Conservation (phyloP, 1,139 yeast genomes). For the Taphrina deformans region DNA sequence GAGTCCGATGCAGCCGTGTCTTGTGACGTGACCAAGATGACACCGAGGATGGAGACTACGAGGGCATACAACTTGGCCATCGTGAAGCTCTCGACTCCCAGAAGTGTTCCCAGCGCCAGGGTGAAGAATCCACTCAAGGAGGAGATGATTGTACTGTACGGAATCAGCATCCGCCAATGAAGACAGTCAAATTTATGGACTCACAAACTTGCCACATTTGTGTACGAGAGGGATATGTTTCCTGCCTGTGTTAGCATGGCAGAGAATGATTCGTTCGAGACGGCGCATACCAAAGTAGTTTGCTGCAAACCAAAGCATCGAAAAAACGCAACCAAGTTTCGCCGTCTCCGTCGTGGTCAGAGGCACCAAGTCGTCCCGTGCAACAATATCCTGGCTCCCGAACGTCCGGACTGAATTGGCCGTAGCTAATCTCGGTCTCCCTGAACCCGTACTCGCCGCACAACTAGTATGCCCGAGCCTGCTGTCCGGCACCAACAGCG, state of each 20-base stretch:
- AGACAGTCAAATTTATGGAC: not conserved
- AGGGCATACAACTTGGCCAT: slow-evolving; percentile 66
- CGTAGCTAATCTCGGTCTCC: slow-evolving; percentile 19
- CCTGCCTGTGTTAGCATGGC: slow-evolving; percentile 53
- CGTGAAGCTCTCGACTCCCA: slow-evolving; percentile 69
- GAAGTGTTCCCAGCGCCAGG: slow-evolving; percentile 71
- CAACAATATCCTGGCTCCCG: slow-evolving; percentile 25
- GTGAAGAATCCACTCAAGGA: slow-evolving; percentile 94
- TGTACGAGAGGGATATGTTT: slow-evolving; percentile 27
- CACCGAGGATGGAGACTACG: slow-evolving; percentile 72
- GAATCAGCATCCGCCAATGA: not conserved
- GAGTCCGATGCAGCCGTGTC: slow-evolving; percentile 46
- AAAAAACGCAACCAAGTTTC: slow-evolving; percentile 71
- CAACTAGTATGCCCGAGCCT: too few relatives aligned
- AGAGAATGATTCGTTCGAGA: too few relatives aligned
- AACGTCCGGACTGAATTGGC: slow-evolving; percentile 20
- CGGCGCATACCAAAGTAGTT: slow-evolving; percentile 84
- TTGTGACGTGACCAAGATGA: slow-evolving; percentile 68
- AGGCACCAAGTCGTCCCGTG: slow-evolving; percentile 17
- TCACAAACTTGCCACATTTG: slow-evolving; percentile 35
- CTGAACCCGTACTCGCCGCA: not conserved
- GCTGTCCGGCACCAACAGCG: not conserved
- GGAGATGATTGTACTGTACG: slow-evolving; percentile 78
- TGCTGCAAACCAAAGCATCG: slow-evolving; percentile 84
- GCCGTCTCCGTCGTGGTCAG: slow-evolving; percentile 47